A percentile compares a stretch with the other conserved stretches of the same genome.
These are phyloP conservation scores for Bryoglossum gracile DNA, from an alignment of 495 filamentous ascomycete species.

Conservation along the genomic window DNA sequence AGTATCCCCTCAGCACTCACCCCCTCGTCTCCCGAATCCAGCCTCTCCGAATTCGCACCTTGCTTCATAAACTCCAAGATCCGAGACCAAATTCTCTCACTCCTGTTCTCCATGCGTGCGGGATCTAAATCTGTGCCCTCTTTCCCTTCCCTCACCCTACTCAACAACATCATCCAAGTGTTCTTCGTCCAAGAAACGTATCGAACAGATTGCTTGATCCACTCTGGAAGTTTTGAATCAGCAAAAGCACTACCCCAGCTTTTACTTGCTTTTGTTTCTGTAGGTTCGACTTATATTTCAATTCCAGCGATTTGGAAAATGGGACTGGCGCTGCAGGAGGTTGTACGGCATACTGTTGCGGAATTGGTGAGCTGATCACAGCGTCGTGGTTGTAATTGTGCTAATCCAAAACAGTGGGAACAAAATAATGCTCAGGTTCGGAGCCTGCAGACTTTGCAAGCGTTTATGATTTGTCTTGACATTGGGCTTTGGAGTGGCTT, in stretches of 20 bases:
- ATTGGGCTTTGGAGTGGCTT: not conserved
- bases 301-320: constrained; percentile 51
- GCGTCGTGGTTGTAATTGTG: too few relatives aligned
- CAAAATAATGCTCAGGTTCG: constrained; percentile 49
- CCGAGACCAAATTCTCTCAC: constrained; percentile 2
- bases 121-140: not conserved
- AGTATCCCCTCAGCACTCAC: constrained; percentile 1
- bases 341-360: constrained; percentile 44
- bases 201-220: constrained; percentile 47
- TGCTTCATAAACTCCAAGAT: not conserved
- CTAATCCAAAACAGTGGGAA: constrained; percentile 36
- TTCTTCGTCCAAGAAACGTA: constrained; percentile 47
- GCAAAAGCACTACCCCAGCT: constrained; percentile 48
- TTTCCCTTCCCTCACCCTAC: constrained; percentile 51
- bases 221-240: constrained; percentile 46
- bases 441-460: constrained; percentile 24
- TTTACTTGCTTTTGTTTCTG: constrained; percentile 45
- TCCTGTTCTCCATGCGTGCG: not conserved
- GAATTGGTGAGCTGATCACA: constrained; percentile 13
- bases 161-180: constrained; percentile 54
- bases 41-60: not conserved
- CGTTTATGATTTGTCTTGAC: not conserved
- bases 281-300: constrained; percentile 47
- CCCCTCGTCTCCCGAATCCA: not conserved
- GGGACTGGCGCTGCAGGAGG: constrained; percentile 56